phyloP scores from a whole-genome alignment of 148 eudicot species.

The Bassia scoparia region DNA sequence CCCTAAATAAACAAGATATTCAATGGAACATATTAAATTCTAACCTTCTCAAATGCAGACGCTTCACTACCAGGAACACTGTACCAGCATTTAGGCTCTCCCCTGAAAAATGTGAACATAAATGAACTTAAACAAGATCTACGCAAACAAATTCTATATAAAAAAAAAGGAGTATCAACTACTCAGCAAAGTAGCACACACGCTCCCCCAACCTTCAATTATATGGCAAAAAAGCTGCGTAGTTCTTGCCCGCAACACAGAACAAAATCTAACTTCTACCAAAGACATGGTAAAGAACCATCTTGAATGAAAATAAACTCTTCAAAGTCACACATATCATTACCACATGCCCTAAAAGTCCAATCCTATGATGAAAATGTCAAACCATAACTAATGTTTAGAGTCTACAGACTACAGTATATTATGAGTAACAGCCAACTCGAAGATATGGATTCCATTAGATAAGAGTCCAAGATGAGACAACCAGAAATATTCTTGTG shows the following conservation, averaged over 20 bases:
- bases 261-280: neutral
- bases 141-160: neutral
- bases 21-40: constrained; percentile 12
- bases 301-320: neutral
- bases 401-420: no score
- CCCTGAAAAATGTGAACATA: constrained; percentile 55
- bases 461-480: no score
- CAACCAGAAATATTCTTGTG: no score
- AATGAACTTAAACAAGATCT: neutral
- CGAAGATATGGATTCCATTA: no score
- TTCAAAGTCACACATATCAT: neutral
- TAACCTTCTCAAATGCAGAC: constrained; percentile 87
- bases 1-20: neutral
- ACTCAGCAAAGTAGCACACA: constrained; percentile 2
- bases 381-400: no score
- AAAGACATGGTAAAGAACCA: neutral
- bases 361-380: neutral
- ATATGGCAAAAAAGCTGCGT: neutral
- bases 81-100: constrained; percentile 99
- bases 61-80: constrained; percentile 95
- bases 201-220: neutral
- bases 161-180: neutral
- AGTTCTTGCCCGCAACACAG: neutral
- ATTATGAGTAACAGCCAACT: no score
- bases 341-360: constrained; percentile 1